Evolutionary conservation across 306 rosid genomes (phyloP).

Genomic region (Quercus dentata): DNA sequence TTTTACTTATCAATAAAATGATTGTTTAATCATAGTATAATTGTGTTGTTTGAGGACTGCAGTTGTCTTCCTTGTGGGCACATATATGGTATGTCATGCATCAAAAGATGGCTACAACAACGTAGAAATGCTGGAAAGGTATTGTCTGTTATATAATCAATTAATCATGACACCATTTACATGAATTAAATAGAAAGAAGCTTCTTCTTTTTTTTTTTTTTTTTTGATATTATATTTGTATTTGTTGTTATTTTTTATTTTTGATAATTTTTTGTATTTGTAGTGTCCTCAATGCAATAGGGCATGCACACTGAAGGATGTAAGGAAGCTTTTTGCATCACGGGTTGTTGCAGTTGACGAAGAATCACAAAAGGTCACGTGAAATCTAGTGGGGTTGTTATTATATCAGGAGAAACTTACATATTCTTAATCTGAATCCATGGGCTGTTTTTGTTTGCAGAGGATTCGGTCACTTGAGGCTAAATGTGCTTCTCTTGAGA

Average conservation of each 20-base stretch:
- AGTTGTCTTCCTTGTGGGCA: slow-evolving; percentile 98
- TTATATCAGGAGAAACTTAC: neutral
- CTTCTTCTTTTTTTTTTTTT: neutral
- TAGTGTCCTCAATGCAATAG: slow-evolving; percentile 91
- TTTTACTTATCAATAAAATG: no score
- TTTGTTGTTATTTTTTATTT: no score
- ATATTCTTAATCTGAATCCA: slow-evolving; percentile 12
- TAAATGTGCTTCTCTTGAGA: slow-evolving; percentile 63
- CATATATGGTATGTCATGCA: slow-evolving; percentile 83
- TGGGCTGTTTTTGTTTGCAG: slow-evolving; percentile 35
- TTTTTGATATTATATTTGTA: no score
- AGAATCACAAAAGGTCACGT: slow-evolving; percentile 67
- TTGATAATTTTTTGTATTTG: neutral
- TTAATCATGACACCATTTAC: neutral
- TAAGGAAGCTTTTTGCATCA: slow-evolving; percentile 70
- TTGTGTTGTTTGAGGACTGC: slow-evolving; percentile 19
- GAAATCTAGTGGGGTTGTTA: neutral
- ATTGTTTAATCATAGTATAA: no score
- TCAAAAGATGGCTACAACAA: slow-evolving; percentile 69
- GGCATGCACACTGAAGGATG: slow-evolving; percentile 65
- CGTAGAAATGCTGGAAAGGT: slow-evolving; percentile 62
- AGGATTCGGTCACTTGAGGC: slow-evolving; percentile 62
- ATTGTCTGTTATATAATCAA: neutral
- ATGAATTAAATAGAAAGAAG: neutral
- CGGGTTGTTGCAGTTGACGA: slow-evolving; percentile 59